Evolutionary conservation across 2,329 filamentous ascomycete species (phyloP).

Genomic region (Arthrobotrys musiformis): DNA sequence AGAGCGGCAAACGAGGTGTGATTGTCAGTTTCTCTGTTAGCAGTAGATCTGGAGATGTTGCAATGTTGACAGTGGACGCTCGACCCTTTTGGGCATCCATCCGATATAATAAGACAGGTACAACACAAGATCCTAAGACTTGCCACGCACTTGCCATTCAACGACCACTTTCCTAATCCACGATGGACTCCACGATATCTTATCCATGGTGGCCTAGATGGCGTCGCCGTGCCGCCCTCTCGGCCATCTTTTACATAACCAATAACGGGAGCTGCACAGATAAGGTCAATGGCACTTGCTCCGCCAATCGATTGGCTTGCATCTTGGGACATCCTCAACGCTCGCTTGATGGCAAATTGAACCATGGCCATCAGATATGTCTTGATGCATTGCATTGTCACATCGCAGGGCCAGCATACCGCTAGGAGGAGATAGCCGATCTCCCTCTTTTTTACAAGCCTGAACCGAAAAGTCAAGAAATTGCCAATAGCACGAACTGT

Average conservation of each 20-base stretch:
- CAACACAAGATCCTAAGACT: constrained; percentile 33
- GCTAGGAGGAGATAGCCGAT: constrained; percentile 9
- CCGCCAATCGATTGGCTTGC: constrained; percentile 40
- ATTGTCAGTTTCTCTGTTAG: constrained; percentile 22
- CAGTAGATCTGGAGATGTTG: constrained; percentile 24
- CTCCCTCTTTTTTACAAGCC: not conserved
- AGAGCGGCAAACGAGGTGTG: constrained; percentile 50
- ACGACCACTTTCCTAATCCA: constrained; percentile 52
- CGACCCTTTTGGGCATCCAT: constrained; percentile 7
- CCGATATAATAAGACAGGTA: constrained; percentile 31
- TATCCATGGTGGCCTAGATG: constrained; percentile 43
- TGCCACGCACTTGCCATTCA: constrained; percentile 28
- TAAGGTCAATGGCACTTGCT: constrained; percentile 13
- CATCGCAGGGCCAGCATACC: constrained; percentile 10
- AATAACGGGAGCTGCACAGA: constrained; percentile 8
- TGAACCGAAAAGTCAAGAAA: not conserved
- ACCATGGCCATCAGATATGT: constrained; percentile 35
- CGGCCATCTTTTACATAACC: constrained; percentile 39
- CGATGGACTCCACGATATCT: constrained; percentile 25
- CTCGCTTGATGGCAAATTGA: constrained; percentile 43
- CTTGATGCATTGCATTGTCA: constrained; percentile 31
- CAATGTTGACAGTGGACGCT: not conserved
- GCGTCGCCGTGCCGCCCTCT: constrained; percentile 30
- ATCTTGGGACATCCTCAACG: not conserved
- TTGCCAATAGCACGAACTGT: not conserved